Evolutionary conservation across 2,329 filamentous ascomycete species (phyloP).

Genomic region (Verticillium nubilum): DNA sequence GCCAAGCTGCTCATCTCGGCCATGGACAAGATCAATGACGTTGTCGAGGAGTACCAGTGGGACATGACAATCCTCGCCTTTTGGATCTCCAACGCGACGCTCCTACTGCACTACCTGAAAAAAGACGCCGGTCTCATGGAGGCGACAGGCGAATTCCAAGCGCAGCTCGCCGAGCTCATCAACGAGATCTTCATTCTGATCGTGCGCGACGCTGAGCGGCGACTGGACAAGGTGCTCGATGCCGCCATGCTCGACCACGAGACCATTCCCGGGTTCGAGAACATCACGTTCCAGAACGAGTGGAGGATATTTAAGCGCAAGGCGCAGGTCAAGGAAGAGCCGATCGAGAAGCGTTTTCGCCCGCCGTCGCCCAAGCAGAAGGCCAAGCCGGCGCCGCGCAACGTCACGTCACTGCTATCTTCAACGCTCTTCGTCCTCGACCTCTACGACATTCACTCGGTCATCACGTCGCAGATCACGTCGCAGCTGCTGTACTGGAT

Average conservation of each 20-base stretch:
- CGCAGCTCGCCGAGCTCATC: conserved; percentile 87
- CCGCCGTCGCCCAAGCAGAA: conserved; percentile 90
- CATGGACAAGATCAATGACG: conserved; percentile 94
- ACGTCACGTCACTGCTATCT: conserved; percentile 90
- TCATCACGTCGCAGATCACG: conserved; percentile 87
- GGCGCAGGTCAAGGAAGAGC: conserved; percentile 83
- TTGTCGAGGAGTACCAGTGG: conserved; percentile 95
- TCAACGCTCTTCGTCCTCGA: conserved; percentile 96
- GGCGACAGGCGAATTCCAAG: conserved; percentile 64
- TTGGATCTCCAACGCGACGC: conserved; percentile 95
- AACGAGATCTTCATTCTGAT: conserved; percentile 99
- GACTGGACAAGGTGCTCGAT: conserved; percentile 94
- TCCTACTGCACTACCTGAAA: conserved; percentile 93
- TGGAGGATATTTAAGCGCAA: conserved; percentile 97
- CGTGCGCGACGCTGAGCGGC: conserved; percentile 88
- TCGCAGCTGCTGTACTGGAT: conserved; percentile 96
- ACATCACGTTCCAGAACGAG: conserved; percentile 94
- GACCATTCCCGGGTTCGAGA: conserved; percentile 94
- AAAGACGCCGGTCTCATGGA: conserved; percentile 42
- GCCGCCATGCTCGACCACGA: conserved; percentile 94
- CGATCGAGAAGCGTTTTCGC: conserved; percentile 81
- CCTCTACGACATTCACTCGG: conserved; percentile 97
- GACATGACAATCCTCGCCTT: conserved; percentile 99
- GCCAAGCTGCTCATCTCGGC: conserved; percentile 75
- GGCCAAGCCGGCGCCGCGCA: conserved; percentile 86